Conservation (phyloP, 2,329 filamentous ascomycete genomes). For the Alternaria rosae region DNA sequence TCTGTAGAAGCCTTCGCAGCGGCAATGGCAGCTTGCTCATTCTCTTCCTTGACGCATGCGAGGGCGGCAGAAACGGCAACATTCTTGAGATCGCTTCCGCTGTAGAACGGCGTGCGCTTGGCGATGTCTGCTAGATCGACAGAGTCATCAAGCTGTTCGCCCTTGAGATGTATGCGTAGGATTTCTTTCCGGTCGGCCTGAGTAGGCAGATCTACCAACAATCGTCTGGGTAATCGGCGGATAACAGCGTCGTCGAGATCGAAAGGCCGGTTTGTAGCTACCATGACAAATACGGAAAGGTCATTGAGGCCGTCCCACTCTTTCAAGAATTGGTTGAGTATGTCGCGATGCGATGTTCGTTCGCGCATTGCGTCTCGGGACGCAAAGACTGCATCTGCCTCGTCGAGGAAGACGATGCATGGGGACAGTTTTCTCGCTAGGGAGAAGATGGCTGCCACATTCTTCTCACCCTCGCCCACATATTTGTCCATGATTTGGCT, state of each 20-base stretch:
- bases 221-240: slow-evolving; percentile 73
- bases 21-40: slow-evolving; percentile 49
- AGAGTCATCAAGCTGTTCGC: slow-evolving; percentile 67
- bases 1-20: slow-evolving; percentile 27
- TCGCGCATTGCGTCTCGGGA: slow-evolving; percentile 72
- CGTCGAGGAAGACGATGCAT: slow-evolving; percentile 95
- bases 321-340: slow-evolving; percentile 94
- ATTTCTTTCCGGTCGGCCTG: slow-evolving; percentile 72
- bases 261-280: slow-evolving; percentile 93
- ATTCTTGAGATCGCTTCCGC: slow-evolving; percentile 84
- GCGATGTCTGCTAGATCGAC: slow-evolving; percentile 71
- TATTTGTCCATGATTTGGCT: slow-evolving; percentile 96
- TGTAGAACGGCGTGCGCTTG: slow-evolving; percentile 76
- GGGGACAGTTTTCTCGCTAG: slow-evolving; percentile 90
- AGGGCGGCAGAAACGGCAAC: slow-evolving; percentile 81
- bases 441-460: slow-evolving; percentile 86
- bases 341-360: slow-evolving; percentile 78
- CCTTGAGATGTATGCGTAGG: slow-evolving; percentile 73
- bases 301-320: slow-evolving; percentile 95
- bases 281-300: slow-evolving; percentile 93
- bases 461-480: slow-evolving; percentile 95
- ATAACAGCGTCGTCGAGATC: slow-evolving; percentile 90
- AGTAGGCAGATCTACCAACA: slow-evolving; percentile 76
- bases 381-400: slow-evolving; percentile 91
- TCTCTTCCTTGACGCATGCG: slow-evolving; percentile 79